phyloP scores from a whole-genome alignment of 2,329 filamentous ascomycete genomes.

The Bipolaris gigantea region DNA sequence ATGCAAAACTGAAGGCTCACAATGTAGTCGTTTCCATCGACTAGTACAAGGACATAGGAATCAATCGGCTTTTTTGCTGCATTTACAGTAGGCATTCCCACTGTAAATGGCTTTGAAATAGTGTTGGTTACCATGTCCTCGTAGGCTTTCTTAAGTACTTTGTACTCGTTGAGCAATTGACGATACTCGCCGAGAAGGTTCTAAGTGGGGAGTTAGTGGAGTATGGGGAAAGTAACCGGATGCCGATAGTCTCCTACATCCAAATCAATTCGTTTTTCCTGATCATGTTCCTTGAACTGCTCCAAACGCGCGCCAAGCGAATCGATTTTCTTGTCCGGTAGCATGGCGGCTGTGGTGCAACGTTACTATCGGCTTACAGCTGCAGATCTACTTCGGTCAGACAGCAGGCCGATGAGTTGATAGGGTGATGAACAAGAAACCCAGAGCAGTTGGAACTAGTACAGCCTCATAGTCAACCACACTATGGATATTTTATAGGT shows the following conservation, averaged over 20 bases:
- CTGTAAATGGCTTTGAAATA: slow-evolving; percentile 40
- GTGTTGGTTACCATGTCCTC: slow-evolving; percentile 57
- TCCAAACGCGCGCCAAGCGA: slow-evolving; percentile 34
- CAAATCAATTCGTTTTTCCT: slow-evolving; percentile 23
- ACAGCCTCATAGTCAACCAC: background rate
- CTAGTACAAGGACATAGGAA: slow-evolving; percentile 62
- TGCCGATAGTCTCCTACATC: slow-evolving; percentile 10
- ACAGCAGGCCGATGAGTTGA: background rate
- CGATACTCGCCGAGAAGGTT: slow-evolving; percentile 47
- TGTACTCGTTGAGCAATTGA: slow-evolving; percentile 58
- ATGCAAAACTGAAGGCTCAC: slow-evolving; percentile 14
- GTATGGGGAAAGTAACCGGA: background rate
- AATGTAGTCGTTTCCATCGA: slow-evolving; percentile 65
- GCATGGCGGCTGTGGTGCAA: slow-evolving; percentile 20
- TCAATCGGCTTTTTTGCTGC: slow-evolving; percentile 43
- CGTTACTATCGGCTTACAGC: background rate
- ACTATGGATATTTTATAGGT: background rate
- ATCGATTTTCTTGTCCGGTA: slow-evolving; percentile 29
- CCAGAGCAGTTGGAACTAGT: background rate
- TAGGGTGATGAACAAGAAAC: background rate
- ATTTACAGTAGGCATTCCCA: slow-evolving; percentile 29
- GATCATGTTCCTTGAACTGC: slow-evolving; percentile 31
- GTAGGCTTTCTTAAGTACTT: slow-evolving; percentile 58
- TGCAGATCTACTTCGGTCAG: background rate
- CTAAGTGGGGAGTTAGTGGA: slow-evolving; percentile 18